Conservation (phyloP, 169 alveolate genomes). For the Plasmodium falciparum region DNA sequence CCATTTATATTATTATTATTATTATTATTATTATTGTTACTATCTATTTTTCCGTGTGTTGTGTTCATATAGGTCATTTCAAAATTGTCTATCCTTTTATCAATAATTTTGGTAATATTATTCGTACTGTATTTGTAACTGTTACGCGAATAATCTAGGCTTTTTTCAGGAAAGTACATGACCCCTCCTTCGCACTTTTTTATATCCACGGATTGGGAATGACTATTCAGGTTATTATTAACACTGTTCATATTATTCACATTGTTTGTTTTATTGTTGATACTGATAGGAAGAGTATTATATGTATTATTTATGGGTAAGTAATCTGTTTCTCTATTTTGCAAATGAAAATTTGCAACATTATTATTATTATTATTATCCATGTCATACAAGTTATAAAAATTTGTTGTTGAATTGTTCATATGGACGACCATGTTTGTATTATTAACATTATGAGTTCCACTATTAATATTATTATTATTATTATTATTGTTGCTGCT, state of each 20-base stretch:
- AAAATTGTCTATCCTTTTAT: constrained; percentile 1
- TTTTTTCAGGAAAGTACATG: neutral
- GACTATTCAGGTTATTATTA: no score
- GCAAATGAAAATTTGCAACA: neutral
- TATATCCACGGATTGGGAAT: neutral
- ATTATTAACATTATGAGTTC: neutral
- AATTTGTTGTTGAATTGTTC: neutral
- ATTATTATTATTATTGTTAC: neutral
- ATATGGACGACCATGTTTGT: neutral
- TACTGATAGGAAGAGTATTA: neutral
- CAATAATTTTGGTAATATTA: neutral
- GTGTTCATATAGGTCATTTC: neutral
- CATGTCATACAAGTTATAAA: neutral
- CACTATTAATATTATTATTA: neutral
- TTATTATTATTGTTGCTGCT: neutral
- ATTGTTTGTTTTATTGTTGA: neutral
- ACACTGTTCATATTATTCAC: neutral
- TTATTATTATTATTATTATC: constrained; percentile 7
- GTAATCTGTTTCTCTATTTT: neutral
- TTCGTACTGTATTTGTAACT: constrained; percentile 3
- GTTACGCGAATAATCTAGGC: neutral
- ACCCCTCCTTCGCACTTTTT: neutral
- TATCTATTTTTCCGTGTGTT: neutral
- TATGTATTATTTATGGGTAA: neutral
- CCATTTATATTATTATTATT: neutral